These are phyloP conservation scores for Metarhizium sp. DNA, from an alignment of 2,329 filamentous ascomycete genomes.

Conservation along the genomic window DNA sequence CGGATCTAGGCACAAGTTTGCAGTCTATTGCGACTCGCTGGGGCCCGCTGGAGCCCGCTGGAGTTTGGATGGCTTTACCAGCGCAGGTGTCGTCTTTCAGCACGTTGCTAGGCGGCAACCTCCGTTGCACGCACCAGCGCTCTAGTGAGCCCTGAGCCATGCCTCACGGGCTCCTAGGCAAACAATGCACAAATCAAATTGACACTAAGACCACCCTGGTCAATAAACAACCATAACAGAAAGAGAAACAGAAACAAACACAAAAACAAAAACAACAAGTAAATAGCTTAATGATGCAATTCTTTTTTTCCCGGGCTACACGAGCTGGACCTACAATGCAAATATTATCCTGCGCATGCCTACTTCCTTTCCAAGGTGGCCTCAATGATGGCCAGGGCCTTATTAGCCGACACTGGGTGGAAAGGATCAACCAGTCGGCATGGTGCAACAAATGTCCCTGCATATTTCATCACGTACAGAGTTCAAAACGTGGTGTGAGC, in stretches of 20 bases:
- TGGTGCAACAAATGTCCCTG: too few relatives aligned
- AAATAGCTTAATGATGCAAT: too few relatives aligned
- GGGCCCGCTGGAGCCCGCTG: not conserved
- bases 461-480: too few relatives aligned
- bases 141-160: not conserved
- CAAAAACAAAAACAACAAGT: not conserved
- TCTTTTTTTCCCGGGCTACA: too few relatives aligned
- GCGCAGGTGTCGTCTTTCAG: not conserved
- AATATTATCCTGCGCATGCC: too few relatives aligned
- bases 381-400: too few relatives aligned
- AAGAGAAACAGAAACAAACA: not conserved
- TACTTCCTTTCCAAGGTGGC: too few relatives aligned
- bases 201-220: not conserved
- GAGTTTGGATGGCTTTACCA: not conserved
- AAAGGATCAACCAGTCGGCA: too few relatives aligned
- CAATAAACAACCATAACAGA: not conserved
- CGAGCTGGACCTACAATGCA: too few relatives aligned
- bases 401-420: too few relatives aligned
- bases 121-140: not conserved
- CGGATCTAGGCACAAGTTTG: not conserved
- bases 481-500: too few relatives aligned
- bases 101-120: not conserved
- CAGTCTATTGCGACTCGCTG: not conserved
- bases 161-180: not conserved
- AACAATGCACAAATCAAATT: not conserved